Evolutionary conservation across 1,284 basidiomycete genomes (phyloP).

Genomic region (Moesziomyces globuligerus): DNA sequence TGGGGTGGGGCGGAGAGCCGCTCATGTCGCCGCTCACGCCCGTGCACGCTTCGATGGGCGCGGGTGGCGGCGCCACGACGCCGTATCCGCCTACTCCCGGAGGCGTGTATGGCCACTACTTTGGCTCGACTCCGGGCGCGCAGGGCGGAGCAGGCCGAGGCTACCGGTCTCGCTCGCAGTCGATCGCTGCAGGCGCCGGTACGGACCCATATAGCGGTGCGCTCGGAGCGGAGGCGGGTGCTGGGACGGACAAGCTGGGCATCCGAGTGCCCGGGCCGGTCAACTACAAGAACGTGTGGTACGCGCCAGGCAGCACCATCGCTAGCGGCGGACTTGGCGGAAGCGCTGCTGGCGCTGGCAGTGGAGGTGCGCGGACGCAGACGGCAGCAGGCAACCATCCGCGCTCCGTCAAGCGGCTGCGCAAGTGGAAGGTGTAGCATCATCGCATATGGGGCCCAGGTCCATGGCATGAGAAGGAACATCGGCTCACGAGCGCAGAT

Average conservation of each 20-base stretch:
- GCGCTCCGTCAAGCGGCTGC: constrained; percentile 35
- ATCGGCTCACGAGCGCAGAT: background rate
- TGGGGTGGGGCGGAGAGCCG: constrained; percentile 35
- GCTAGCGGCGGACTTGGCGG: constrained; percentile 36
- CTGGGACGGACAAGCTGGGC: constrained; percentile 18
- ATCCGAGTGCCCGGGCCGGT: constrained; percentile 44
- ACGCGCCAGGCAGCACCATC: constrained; percentile 42
- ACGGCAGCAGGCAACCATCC: constrained; percentile 23
- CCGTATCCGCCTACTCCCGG: constrained; percentile 34
- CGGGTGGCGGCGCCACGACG: constrained; percentile 9
- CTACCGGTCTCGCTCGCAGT: constrained; percentile 26
- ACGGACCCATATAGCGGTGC: constrained; percentile 9
- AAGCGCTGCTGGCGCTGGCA: too few species aligned
- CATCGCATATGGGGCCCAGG: background rate
- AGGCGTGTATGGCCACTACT: constrained; percentile 38
- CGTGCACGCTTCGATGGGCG: constrained; percentile 4
- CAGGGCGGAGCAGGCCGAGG: constrained; percentile 4
- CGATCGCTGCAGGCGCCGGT: constrained; percentile 10
- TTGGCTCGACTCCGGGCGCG: constrained; percentile 16
- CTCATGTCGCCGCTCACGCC: constrained; percentile 45
- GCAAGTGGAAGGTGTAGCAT: constrained; percentile 46
- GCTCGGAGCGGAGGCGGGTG: background rate
- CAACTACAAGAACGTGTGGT: constrained; percentile 58
- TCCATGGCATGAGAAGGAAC: background rate
- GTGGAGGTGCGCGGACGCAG: constrained; percentile 4